Evolutionary conservation across 2,329 filamentous ascomycete species (phyloP).

Genomic region (Neoascochyta sp.): DNA sequence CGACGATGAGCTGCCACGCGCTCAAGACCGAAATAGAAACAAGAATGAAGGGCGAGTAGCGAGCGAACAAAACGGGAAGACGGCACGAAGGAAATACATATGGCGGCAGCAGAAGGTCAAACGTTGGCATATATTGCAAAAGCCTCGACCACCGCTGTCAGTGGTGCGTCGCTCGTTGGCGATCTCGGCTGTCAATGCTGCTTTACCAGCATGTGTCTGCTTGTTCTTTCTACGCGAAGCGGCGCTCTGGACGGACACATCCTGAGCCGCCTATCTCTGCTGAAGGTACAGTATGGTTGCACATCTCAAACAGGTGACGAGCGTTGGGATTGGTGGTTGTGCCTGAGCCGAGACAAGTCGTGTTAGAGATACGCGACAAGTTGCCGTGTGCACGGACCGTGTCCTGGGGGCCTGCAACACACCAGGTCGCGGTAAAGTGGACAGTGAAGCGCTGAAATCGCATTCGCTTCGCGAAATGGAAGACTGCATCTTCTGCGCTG

Average conservation of each 20-base stretch:
- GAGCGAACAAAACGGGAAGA: slow-evolving; percentile 8
- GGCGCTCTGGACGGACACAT: slow-evolving; percentile 20
- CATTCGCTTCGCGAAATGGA: no score
- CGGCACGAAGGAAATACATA: slow-evolving; percentile 21
- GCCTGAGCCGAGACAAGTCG: slow-evolving; percentile 21
- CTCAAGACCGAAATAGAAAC: slow-evolving; percentile 7
- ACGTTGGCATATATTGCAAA: slow-evolving; percentile 15
- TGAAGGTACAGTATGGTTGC: slow-evolving; percentile 8
- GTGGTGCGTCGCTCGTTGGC: slow-evolving; percentile 12
- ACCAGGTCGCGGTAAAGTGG: slow-evolving; percentile 16
- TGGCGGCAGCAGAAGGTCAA: slow-evolving; percentile 3
- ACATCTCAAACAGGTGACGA: slow-evolving; percentile 11
- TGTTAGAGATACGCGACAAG: slow-evolving; percentile 32
- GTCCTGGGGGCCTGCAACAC: slow-evolving; percentile 7
- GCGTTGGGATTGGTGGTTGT: slow-evolving; percentile 18
- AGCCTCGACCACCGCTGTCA: slow-evolving; percentile 19
- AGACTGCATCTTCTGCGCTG: no score
- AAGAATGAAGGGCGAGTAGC: slow-evolving; percentile 6
- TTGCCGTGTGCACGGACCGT: slow-evolving; percentile 21
- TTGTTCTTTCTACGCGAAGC: slow-evolving; percentile 11
- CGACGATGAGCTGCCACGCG: not conserved
- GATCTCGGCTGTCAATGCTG: slow-evolving; percentile 30
- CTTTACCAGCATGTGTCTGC: slow-evolving; percentile 20
- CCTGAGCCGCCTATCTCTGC: slow-evolving; percentile 18
- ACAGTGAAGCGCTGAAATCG: slow-evolving; percentile 11